Evolutionary conservation across 768 basidiomycete species (phyloP), one percentile per base, ranked within the genome.

Genomic region (Scleroderma citrinum): DNA sequence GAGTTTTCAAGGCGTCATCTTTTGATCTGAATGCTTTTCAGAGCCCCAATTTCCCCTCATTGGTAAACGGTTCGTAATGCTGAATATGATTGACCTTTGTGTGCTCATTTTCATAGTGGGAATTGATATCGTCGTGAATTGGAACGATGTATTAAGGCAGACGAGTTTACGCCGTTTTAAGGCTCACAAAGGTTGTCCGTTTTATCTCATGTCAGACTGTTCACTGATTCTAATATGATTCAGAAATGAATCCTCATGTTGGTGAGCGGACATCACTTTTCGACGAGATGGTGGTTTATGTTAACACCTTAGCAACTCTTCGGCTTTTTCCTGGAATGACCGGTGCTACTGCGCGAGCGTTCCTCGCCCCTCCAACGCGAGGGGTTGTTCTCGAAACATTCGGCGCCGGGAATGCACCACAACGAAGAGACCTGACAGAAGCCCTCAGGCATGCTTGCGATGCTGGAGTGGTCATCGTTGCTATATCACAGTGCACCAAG

Each of bases 391-490:
- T 97, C 2, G 90, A 95, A 63, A 91, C 88, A 2, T 97, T 90
- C 64, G 94, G 94, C 7, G 83, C 92, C 1, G 94, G 94, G 0
- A 97, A 97, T 66, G 90, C 92, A 10, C 92, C 94, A 0, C 85
- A 91, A 57, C 77, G 88, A 12, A 51, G 74, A 42, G 92, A 92
- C 55, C 68, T 96, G 17, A 76, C 88, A 61, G 65, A 76, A n/a
- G 84, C 81, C 1, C 73, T 96, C 49, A 82, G 81, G 54, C 83
- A 87, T 48, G 92, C 93, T 2, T 89, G 87, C 54, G 80, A 85
- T 48, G 78, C 85, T 1, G 92, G 89, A 10, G 77, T 94, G 2
- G 81, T 95, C 46, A 80, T 97, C 42, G 91, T 97, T 34, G 90
- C 92, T 11, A 92, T 96, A 44, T 84, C 91, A 0, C 94, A 97